phyloP scores from a whole-genome alignment of 202 grass and related monocot species.

The Schoenoplectus triqueter region DNA sequence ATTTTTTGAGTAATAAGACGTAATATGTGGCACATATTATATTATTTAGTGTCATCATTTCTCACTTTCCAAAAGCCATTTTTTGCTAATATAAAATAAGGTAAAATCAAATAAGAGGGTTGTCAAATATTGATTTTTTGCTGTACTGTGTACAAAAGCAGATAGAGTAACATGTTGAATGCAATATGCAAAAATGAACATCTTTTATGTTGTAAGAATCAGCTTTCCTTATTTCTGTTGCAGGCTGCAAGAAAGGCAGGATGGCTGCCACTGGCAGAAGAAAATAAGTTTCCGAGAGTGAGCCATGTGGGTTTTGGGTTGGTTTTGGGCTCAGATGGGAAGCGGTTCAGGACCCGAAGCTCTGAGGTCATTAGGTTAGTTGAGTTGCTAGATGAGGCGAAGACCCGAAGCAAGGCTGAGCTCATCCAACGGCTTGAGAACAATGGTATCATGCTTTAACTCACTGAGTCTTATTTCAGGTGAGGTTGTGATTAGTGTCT shows the following conservation, averaged over 20 bases:
- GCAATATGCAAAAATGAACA: neutral
- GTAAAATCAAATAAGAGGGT: no score
- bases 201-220: conserved; percentile 10
- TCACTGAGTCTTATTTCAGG: neutral
- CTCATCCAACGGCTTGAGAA: conserved; percentile 69
- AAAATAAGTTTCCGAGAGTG: conserved; percentile 72
- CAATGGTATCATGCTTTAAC: conserved; percentile 49
- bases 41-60: no score
- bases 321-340: conserved; percentile 95
- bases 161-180: neutral
- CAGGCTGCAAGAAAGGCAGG: conserved; percentile 86
- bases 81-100: no score
- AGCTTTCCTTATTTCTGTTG: conserved; percentile 33
- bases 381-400: conserved; percentile 96
- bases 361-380: conserved; percentile 84
- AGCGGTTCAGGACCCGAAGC: conserved; percentile 92
- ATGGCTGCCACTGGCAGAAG: conserved; percentile 63
- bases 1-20: no score
- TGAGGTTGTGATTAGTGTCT: no score
- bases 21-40: no score
- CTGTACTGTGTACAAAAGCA: conserved; percentile 20
- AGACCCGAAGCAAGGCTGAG: conserved; percentile 77
- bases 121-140: no score
- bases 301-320: conserved; percentile 94
- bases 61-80: no score